A percentile compares a stretch with the other conserved stretches of the same genome.
phyloP scores from a whole-genome alignment of 1,284 basidiomycete species.

The Trichosporon sp. region DNA sequence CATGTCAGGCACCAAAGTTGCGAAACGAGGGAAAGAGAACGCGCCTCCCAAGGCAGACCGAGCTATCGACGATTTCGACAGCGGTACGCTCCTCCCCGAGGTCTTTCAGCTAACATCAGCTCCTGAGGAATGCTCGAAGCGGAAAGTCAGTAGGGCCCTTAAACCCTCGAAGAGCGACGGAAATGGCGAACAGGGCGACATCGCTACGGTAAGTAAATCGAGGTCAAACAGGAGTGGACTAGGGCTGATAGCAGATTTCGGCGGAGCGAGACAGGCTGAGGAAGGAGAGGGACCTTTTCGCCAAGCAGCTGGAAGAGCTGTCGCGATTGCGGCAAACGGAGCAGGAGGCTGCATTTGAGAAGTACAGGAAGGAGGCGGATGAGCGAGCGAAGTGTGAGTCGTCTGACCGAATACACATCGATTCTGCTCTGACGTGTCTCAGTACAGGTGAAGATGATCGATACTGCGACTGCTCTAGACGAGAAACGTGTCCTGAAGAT shows the following conservation, averaged over 20 bases:
- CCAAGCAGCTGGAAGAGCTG: slow-evolving; percentile 54
- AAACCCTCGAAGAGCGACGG: neutral
- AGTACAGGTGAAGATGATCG: slow-evolving; percentile 54
- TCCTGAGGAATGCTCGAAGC: slow-evolving; percentile 8
- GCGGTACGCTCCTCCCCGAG: slow-evolving; percentile 13
- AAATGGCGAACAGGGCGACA: neutral
- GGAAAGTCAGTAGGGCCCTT: neutral
- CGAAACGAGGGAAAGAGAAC: slow-evolving; percentile 32
- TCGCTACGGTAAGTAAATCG: neutral
- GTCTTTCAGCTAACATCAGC: neutral
- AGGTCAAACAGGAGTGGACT: too few relatives aligned
- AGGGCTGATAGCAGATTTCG: slow-evolving; percentile 33
- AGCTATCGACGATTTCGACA: slow-evolving; percentile 23
- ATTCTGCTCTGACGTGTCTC: neutral
- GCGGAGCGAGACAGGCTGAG: slow-evolving; percentile 41
- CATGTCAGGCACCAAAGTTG: slow-evolving; percentile 8
- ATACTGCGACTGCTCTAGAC: slow-evolving; percentile 43
- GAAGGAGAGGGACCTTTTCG: slow-evolving; percentile 46
- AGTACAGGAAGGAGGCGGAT: slow-evolving; percentile 48
- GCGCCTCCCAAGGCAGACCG: slow-evolving; percentile 15
- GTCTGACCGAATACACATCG: too few relatives aligned
- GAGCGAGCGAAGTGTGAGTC: slow-evolving; percentile 44
- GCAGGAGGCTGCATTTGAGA: slow-evolving; percentile 43
- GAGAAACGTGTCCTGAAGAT: slow-evolving; percentile 46
- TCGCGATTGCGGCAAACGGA: slow-evolving; percentile 43